These are phyloP conservation scores for Penicillium canariense DNA, from an alignment of 495 filamentous ascomycete species.

Conservation along the genomic window DNA sequence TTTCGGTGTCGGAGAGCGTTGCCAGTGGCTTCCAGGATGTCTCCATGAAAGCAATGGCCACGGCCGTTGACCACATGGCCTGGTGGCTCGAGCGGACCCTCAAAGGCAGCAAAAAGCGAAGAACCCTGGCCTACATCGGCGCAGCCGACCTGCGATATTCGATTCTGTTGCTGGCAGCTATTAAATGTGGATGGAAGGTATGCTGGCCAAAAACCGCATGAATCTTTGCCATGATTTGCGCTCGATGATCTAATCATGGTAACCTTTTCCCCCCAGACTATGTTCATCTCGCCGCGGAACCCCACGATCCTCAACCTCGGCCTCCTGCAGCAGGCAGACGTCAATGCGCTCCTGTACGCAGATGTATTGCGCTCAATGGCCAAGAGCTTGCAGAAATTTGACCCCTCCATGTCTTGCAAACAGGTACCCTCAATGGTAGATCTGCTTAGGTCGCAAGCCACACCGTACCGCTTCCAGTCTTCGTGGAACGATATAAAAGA, in stretches of 20 bases:
- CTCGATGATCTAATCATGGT: background rate
- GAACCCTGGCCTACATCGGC: conserved; percentile 31
- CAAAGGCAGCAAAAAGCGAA: conserved; percentile 1
- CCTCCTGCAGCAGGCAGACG: conserved; percentile 15
- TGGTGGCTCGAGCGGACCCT: conserved; percentile 20
- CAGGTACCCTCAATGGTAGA: conserved; percentile 15
- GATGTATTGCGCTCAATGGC: conserved; percentile 8
- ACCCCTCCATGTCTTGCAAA: conserved; percentile 15
- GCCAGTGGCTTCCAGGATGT: conserved; percentile 24
- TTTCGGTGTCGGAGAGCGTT: conserved; percentile 15
- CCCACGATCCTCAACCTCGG: conserved; percentile 15
- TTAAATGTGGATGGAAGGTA: conserved; percentile 37
- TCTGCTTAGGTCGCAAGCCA: conserved; percentile 2
- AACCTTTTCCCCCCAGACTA: conserved; percentile 1
- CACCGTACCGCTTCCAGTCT: conserved; percentile 9
- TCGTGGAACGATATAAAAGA: conserved; percentile 10
- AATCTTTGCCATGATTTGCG: background rate
- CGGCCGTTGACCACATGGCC: conserved; percentile 23
- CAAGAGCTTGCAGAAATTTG: conserved; percentile 15
- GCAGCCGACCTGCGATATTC: conserved; percentile 27
- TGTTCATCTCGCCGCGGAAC: conserved; percentile 15
- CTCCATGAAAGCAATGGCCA: conserved; percentile 23
- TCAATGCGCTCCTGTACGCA: conserved; percentile 4
- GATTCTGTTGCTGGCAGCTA: conserved; percentile 28
- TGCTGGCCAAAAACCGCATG: background rate